These are phyloP conservation scores for Talaromyces sp. DNA, from an alignment of 2,329 filamentous ascomycete genomes.

Conservation along the genomic window DNA sequence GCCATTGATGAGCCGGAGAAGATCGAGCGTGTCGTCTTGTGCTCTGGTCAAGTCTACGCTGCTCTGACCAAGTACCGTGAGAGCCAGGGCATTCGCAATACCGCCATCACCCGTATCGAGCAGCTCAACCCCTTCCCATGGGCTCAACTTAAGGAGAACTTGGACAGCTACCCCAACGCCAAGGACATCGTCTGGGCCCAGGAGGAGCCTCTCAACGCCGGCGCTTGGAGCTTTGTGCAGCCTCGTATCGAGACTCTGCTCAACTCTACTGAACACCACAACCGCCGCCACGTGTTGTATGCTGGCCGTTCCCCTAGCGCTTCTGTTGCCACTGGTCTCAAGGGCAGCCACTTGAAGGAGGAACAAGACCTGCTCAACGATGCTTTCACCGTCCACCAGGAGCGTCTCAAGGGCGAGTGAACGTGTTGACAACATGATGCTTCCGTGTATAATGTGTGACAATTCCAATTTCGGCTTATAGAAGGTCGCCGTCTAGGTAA, in stretches of 20 bases:
- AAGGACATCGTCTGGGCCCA: slow-evolving; percentile 97
- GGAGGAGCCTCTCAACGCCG: slow-evolving; percentile 96
- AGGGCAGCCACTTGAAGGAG: slow-evolving; percentile 83
- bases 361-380: slow-evolving; percentile 74
- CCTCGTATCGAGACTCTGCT: slow-evolving; percentile 94
- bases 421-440: not conserved
- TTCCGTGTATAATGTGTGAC: not conserved
- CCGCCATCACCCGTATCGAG: slow-evolving; percentile 91
- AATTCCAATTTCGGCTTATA: not conserved
- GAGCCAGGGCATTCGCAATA: slow-evolving; percentile 78
- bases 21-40: slow-evolving; percentile 91
- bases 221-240: slow-evolving; percentile 95
- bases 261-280: slow-evolving; percentile 85
- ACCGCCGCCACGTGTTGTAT: slow-evolving; percentile 94
- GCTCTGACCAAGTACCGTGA: slow-evolving; percentile 87
- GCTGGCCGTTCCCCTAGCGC: slow-evolving; percentile 91
- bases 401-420: slow-evolving; percentile 62
- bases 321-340: slow-evolving; percentile 87
- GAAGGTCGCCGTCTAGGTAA: not conserved
- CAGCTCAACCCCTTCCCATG: slow-evolving; percentile 99
- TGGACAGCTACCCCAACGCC: slow-evolving; percentile 94
- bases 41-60: slow-evolving; percentile 89
- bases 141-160: slow-evolving; percentile 92
- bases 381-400: slow-evolving; percentile 59
- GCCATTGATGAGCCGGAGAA: slow-evolving; percentile 73